Evolutionary conservation across 2,329 filamentous ascomycete species (phyloP).

Genomic region (Cordyceps javanica): DNA sequence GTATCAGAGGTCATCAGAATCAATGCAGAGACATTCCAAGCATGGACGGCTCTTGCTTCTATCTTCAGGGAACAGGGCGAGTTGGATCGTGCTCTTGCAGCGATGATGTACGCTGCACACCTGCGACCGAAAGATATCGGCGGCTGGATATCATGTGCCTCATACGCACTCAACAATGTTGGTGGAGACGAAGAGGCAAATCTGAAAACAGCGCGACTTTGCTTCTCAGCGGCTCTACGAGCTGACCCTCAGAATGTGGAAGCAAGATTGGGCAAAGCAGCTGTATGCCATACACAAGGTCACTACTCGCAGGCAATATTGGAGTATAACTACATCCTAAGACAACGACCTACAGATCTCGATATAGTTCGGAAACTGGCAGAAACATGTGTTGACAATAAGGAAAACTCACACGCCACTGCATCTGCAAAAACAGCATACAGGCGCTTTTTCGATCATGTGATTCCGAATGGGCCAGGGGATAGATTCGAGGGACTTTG

Average conservation of each 20-base stretch:
- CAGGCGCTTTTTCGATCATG: constrained; percentile 38
- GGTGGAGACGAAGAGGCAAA: constrained; percentile 42
- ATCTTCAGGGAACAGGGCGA: constrained; percentile 57
- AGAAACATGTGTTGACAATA: constrained; percentile 49
- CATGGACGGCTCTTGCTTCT: constrained; percentile 56
- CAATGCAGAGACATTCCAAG: constrained; percentile 60
- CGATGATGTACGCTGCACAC: constrained; percentile 56
- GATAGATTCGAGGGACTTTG: constrained; percentile 49
- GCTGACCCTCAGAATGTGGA: constrained; percentile 51
- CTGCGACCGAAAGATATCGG: constrained; percentile 54
- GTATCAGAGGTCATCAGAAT: constrained; percentile 61
- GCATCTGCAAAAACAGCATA: constrained; percentile 43
- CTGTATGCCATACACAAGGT: constrained; percentile 48
- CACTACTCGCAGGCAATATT: constrained; percentile 46
- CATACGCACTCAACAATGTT: constrained; percentile 47
- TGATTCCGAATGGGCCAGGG: constrained; percentile 26
- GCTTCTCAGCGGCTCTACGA: constrained; percentile 53
- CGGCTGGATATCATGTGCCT: constrained; percentile 54
- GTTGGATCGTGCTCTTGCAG: constrained; percentile 49
- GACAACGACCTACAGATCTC: constrained; percentile 46
- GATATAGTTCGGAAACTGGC: constrained; percentile 49
- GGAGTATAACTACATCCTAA: constrained; percentile 51
- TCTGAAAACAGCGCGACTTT: constrained; percentile 49
- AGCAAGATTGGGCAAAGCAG: constrained; percentile 54
- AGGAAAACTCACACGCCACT: constrained; percentile 34